Percentiles rank a stretch among this genome's conserved stretches.
Conservation (phyloP, 768 basidiomycete species). For the Leccinum longicurvipes region DNA sequence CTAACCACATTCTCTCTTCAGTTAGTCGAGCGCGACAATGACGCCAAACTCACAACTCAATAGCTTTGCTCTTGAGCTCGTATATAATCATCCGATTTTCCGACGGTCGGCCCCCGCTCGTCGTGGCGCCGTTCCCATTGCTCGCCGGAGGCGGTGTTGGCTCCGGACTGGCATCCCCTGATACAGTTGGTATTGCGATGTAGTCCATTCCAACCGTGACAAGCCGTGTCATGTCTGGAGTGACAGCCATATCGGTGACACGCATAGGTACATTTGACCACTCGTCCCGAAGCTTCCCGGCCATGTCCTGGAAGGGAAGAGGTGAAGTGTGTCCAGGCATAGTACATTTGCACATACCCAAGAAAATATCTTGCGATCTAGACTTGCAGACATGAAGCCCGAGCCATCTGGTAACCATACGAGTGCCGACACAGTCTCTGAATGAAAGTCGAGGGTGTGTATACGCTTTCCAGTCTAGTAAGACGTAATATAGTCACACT, state of each 20-base stretch:
- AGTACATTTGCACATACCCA: slow-evolving; percentile 56
- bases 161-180: slow-evolving; percentile 33
- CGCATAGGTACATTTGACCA: slow-evolving; percentile 75
- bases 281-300: slow-evolving; percentile 66
- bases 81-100: slow-evolving; percentile 75
- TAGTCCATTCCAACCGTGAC: slow-evolving; percentile 79
- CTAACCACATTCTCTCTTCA: slow-evolving; percentile 33
- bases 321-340: slow-evolving; percentile 8
- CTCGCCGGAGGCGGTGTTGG: slow-evolving; percentile 29
- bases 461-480: slow-evolving; percentile 71
- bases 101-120: slow-evolving; percentile 36
- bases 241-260: slow-evolving; percentile 81
- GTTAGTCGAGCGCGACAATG: slow-evolving; percentile 8
- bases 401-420: slow-evolving; percentile 86
- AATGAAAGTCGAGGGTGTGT: slow-evolving; percentile 64
- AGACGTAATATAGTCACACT: slow-evolving; percentile 7
- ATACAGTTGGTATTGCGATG: slow-evolving; percentile 21
- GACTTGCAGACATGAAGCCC: slow-evolving; percentile 85
- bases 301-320: slow-evolving; percentile 52
- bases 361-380: slow-evolving; percentile 79
- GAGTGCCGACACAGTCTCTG: slow-evolving; percentile 81
- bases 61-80: slow-evolving; percentile 64
- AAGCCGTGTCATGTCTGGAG: slow-evolving; percentile 79
- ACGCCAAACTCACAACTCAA: slow-evolving; percentile 57
- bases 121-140: slow-evolving; percentile 32